A percentile compares a stretch with the other conserved stretches of the same genome.
phyloP scores from a whole-genome alignment of 2,329 filamentous ascomycete species.

The Cadophora gregata region DNA sequence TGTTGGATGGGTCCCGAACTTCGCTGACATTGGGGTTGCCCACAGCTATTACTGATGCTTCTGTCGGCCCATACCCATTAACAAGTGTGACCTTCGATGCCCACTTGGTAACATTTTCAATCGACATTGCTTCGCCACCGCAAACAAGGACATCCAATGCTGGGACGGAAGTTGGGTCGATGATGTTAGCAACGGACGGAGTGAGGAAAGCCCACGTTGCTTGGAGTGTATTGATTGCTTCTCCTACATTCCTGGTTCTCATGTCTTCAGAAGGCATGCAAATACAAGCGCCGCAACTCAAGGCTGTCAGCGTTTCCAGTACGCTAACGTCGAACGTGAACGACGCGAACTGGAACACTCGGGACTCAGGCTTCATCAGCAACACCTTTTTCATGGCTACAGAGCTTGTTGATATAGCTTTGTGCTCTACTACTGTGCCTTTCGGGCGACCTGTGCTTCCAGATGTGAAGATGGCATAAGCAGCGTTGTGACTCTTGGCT shows the following conservation, averaged over 20 bases:
- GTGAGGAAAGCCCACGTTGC: slow-evolving; percentile 16
- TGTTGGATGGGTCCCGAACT: neutral
- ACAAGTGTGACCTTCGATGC: neutral
- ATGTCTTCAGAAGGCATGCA: slow-evolving; percentile 48
- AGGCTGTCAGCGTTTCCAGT: slow-evolving; percentile 28
- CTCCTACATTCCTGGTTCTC: slow-evolving; percentile 33
- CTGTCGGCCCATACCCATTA: slow-evolving; percentile 12
- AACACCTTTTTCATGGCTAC: neutral
- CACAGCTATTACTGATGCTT: neutral
- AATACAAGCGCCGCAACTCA: slow-evolving; percentile 47
- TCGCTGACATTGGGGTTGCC: neutral
- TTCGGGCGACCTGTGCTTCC: slow-evolving; percentile 33
- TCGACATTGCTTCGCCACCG: neutral
- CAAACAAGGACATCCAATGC: neutral
- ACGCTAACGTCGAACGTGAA: slow-evolving; percentile 30
- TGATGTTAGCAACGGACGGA: slow-evolving; percentile 12
- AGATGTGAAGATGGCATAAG: slow-evolving; percentile 37
- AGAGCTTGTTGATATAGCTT: slow-evolving; percentile 20
- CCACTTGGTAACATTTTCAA: neutral
- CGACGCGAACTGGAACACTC: slow-evolving; percentile 23
- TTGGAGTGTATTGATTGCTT: neutral
- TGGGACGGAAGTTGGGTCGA: neutral
- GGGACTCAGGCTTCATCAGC: slow-evolving; percentile 2
- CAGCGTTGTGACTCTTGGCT: slow-evolving; percentile 11
- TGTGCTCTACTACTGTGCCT: slow-evolving; percentile 26